Base-by-base conservation (phyloP, 768 basidiomycete genomes). In the Amanita brunnescens region DNA sequence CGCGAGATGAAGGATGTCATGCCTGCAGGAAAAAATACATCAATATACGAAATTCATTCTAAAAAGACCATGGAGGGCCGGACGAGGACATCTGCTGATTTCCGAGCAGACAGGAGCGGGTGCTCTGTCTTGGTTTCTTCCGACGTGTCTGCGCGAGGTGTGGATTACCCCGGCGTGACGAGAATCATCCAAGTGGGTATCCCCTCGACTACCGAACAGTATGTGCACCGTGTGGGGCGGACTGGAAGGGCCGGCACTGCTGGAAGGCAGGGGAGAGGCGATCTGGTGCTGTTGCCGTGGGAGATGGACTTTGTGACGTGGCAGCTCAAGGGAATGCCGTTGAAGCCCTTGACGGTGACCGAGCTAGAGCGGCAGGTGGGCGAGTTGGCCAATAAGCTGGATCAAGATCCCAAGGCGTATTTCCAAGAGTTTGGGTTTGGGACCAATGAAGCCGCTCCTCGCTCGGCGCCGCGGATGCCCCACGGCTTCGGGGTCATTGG, bases 181-280 rank as follows among this genome's bases (percentile, higher is more conserved):
- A 82, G 92, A 34, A 87, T 94, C 54, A 86, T 98, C 56, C 96
- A 97, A 64, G 73, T 99, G 46, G 93, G 95, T 46, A 72, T 87
- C 6, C 93, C 95, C 2, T 63, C 68, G 5, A 72, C 67, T 1
- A 66, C 77, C 8, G 85, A 91, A 18, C 78, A 83, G 56, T 95
- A 96, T 62, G 72, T 92, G 45, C 90, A 93, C 58, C 85, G 93
- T 52, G 80, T 95, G 39, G 87, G 89, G 2, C 77, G 91, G 49
- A 91, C 92, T 0, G 91, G 88, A 18, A 81, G 91, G 57, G 86
- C 79, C 2, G 41, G 40, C 2, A n/a, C 40, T 72, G 74, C 6
- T 9, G 64, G 62, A 8, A 71, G 72, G 13, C 59, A 65, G 6
- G 85, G 84, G 2, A 78, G 87, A 47, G 89, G 87, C 2, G 92